Conservation (phyloP, 257 asterid species). For the Linderniella brevidens region DNA sequence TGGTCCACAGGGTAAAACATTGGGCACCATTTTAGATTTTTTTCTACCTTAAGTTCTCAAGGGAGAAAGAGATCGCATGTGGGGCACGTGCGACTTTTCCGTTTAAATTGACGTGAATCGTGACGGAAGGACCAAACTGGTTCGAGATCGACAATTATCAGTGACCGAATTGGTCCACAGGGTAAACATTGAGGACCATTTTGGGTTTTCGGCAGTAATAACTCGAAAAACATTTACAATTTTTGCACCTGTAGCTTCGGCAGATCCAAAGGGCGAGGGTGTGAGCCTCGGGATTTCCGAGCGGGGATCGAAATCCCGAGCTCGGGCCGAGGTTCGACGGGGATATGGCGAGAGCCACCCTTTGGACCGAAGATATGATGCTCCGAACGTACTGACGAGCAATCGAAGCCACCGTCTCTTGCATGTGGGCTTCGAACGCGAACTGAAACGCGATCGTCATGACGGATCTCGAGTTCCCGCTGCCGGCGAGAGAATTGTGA, state of each 20-base stretch:
- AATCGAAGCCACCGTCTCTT: slow-evolving; percentile 74
- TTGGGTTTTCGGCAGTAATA: no score
- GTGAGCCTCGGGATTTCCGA: slow-evolving; percentile 76
- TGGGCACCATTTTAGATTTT: no score
- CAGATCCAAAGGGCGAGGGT: slow-evolving; percentile 82
- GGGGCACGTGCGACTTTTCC: no score
- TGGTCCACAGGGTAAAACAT: no score
- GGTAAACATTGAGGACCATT: no score
- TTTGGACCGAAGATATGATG: slow-evolving; percentile 79
- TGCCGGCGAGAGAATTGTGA: not conserved
- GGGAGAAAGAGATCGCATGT: no score
- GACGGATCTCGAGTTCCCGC: slow-evolving; percentile 45
- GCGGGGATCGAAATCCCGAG: slow-evolving; percentile 42
- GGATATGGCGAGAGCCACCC: slow-evolving; percentile 87
- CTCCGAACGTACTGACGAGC: slow-evolving; percentile 89
- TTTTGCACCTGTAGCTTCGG: slow-evolving; percentile 76
- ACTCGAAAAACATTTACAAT: slow-evolving; percentile 18
- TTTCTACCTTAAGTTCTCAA: no score
- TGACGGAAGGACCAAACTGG: no score
- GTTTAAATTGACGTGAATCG: no score
- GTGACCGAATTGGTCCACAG: no score
- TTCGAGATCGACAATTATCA: no score
- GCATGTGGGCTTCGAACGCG: slow-evolving; percentile 76
- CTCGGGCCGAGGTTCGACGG: slow-evolving; percentile 43
- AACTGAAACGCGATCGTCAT: slow-evolving; percentile 97